Evolutionary conservation across 768 basidiomycete species (phyloP).

Genomic region (Antrodiella citrinella): DNA sequence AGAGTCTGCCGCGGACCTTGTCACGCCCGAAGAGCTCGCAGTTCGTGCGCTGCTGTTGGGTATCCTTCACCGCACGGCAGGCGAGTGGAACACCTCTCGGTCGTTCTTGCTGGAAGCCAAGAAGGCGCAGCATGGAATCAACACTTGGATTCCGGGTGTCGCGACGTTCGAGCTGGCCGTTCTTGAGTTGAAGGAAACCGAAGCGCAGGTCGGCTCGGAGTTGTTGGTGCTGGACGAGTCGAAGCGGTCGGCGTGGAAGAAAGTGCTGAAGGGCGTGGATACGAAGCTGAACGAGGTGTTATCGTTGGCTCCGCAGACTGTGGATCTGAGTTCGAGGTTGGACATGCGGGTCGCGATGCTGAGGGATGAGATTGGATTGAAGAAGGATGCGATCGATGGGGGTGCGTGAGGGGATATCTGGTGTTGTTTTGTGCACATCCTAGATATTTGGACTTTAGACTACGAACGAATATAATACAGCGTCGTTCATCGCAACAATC

Average conservation of each 20-base stretch:
- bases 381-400: neutral
- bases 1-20: slow-evolving; percentile 39
- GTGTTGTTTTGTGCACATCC: too few relatives aligned
- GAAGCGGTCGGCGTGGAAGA: slow-evolving; percentile 33
- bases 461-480: too few relatives aligned
- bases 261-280: slow-evolving; percentile 38
- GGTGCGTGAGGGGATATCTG: neutral
- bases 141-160: slow-evolving; percentile 62
- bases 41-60: slow-evolving; percentile 64
- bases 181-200: slow-evolving; percentile 54
- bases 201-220: slow-evolving; percentile 19
- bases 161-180: slow-evolving; percentile 66
- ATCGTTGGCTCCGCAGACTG: slow-evolving; percentile 36
- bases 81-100: slow-evolving; percentile 36
- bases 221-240: slow-evolving; percentile 2
- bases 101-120: slow-evolving; percentile 28
- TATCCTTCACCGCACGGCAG: slow-evolving; percentile 51
- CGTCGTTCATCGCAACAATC: too few relatives aligned
- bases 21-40: slow-evolving; percentile 65
- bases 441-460: too few relatives aligned
- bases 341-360: slow-evolving; percentile 66
- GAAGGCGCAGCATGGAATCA: slow-evolving; percentile 45
- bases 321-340: slow-evolving; percentile 59
- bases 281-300: slow-evolving; percentile 46
- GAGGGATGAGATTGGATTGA: slow-evolving; percentile 48